Evolutionary conservation across 1,284 basidiomycete species (phyloP), one percentile per base, ranked within the genome.

Genomic region (Ganoderma resinaceum): DNA sequence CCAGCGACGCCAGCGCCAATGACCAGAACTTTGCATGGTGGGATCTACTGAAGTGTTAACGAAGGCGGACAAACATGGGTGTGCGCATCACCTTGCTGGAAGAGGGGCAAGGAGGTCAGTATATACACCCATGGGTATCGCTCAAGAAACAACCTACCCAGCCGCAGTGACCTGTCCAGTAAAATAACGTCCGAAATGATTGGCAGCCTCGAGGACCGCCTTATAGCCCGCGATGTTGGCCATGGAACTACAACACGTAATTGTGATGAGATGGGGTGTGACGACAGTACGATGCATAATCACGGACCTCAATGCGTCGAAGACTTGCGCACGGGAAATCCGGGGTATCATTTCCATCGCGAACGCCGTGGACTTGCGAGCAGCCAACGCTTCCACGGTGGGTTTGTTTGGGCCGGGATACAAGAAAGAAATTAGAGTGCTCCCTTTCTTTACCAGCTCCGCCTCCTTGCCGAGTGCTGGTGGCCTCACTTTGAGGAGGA

Each of bases 141-240:
- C n/a, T n/a, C 26, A 29, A 43, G 18, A 42, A 53, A 12, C 23
- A 26, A 80, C 89, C 76, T 78, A 93, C 89, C 92, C 93, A 78
- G 94, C 94, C 70, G 94, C 94, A 9, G 94, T 95, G 63, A 94
- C 93, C 79, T 95, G 94, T 77, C 94, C 94, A 55, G 94, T 95
- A 71, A 95, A 84, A 82, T 94, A 95, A 72, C 94, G 84, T 76
- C 94, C 94, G 74, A 95, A 95, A 76, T 92, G 88, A 79, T 94
- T 95, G 29, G 92, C 91, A 42, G 94, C 94, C 79, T 95, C 94
- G 74, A 95, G 80, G 55, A 95, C 93, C 46, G 94, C 94, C 76
- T 95, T 94, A 79, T 95, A 95, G 9, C 94, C 94, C 18, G 93
- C 88, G 60, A 95, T 95, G 76, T 95, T 95, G 18, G 92, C 91